A percentile compares a stretch with the other conserved stretches of the same genome.
Conservation (phyloP, 2,329 filamentous ascomycete genomes). For the Graphilbum sp. region DNA sequence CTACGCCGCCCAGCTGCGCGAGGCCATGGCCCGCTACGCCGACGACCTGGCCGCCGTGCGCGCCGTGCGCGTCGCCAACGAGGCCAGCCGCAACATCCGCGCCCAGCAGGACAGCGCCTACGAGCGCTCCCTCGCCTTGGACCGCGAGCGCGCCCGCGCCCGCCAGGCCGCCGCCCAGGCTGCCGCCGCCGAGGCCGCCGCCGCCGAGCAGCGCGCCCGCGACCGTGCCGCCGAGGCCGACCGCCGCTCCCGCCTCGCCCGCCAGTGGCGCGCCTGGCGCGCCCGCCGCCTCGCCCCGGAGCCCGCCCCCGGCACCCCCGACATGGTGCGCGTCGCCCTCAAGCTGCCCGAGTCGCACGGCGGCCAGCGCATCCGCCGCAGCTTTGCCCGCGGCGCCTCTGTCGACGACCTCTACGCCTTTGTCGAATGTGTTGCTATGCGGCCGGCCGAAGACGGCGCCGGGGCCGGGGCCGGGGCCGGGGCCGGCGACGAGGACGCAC, state of each 20-base stretch:
- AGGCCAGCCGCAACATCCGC: slow-evolving; percentile 66
- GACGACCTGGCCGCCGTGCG: slow-evolving; percentile 59
- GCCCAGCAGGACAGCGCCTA: slow-evolving; percentile 87
- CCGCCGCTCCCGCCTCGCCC: slow-evolving; percentile 22
- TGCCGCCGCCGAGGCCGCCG: slow-evolving; percentile 48
- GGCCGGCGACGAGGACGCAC: slow-evolving; percentile 16
- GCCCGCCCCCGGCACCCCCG: slow-evolving; percentile 39
- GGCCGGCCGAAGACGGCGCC: slow-evolving; percentile 12
- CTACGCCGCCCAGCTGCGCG: slow-evolving; percentile 61
- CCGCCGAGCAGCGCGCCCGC: slow-evolving; percentile 39
- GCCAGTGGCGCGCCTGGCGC: slow-evolving; percentile 65
- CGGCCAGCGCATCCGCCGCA: slow-evolving; percentile 56
- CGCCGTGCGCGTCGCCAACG: slow-evolving; percentile 62
- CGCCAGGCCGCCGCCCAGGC: slow-evolving; percentile 63
- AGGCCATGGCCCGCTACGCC: slow-evolving; percentile 59
- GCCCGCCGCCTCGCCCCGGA: slow-evolving; percentile 50
- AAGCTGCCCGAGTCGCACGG: slow-evolving; percentile 44
- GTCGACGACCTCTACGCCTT: slow-evolving; percentile 91
- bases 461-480: slow-evolving; percentile 9
- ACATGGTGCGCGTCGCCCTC: slow-evolving; percentile 54
- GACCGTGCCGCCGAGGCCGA: slow-evolving; percentile 45
- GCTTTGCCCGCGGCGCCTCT: slow-evolving; percentile 48
- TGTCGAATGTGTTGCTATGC: slow-evolving; percentile 71
- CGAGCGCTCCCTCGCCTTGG: slow-evolving; percentile 74
- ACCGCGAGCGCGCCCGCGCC: slow-evolving; percentile 67